These are phyloP conservation scores for Collybia mongolica DNA, from an alignment of 768 basidiomycete species.

Conservation along the genomic window DNA sequence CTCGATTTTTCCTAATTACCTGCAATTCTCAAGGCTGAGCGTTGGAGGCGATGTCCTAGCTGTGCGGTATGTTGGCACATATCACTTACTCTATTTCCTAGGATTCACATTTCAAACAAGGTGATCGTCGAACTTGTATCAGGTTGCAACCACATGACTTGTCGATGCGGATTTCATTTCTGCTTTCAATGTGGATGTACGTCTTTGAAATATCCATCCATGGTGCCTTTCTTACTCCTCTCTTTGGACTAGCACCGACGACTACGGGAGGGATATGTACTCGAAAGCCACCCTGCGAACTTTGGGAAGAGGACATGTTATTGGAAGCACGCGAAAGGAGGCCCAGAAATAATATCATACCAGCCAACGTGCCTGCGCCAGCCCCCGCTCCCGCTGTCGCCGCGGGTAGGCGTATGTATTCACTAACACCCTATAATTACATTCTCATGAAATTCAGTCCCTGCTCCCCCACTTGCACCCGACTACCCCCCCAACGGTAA, in stretches of 20 bases:
- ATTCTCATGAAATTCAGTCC: not conserved
- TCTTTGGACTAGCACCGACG: constrained; percentile 10
- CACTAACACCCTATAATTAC: not conserved
- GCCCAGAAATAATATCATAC: constrained; percentile 10
- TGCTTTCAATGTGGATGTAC: constrained; percentile 40
- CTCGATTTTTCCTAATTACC: not conserved
- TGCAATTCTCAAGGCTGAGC: constrained; percentile 22
- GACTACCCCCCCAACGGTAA: not conserved
- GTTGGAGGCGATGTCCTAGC: constrained; percentile 39
- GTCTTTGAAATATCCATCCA: constrained; percentile 5
- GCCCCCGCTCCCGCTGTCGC: not conserved
- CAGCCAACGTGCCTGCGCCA: constrained; percentile 1
- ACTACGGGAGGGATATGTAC: constrained; percentile 24
- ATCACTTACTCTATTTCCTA: not conserved
- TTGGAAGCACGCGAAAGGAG: constrained; percentile 27
- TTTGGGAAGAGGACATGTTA: constrained; percentile 37
- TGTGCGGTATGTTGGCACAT: constrained; percentile 16
- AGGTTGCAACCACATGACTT: constrained; percentile 42
- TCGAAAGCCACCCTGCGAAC: constrained; percentile 29
- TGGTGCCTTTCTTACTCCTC: not conserved
- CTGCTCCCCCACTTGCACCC: not conserved
- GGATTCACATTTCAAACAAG: constrained; percentile 6
- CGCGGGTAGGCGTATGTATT: not conserved
- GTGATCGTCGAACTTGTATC: constrained; percentile 23
- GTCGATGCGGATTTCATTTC: constrained; percentile 37